Base-by-base conservation (phyloP, 176 grass and related monocot species). In the Puya raimondii region DNA sequence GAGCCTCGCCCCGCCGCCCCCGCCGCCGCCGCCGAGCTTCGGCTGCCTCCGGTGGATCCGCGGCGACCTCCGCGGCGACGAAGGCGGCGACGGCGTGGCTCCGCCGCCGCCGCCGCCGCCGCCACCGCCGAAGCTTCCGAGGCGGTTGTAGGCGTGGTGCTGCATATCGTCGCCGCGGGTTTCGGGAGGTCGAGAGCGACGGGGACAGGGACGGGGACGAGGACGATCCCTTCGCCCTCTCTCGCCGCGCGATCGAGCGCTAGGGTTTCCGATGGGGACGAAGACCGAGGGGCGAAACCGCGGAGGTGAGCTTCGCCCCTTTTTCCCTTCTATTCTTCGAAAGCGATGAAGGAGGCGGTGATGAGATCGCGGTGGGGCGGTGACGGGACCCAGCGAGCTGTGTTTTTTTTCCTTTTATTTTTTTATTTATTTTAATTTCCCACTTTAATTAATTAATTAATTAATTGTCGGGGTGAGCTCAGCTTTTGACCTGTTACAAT, bases 11-110 rank as follows among this genome's bases (percentile, higher is more conserved):
- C 3, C 26, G 50, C 63, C 16, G 11, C 47, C 56, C 9, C 63
- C 70, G 29, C 63, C 52, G 21, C 69, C 29, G 8, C 13, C 16
- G 11, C 48, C 56, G 5, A 53, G 66, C 81, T 85, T 92, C 64
- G 63, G 69, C 3, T 78, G 20, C 65, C 63, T 83, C 74, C 94
- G 71, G 12, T 80, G 65, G 18, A 76, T 33, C 73, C 76, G 71
- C 63, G 86, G 89, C 79, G 77, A 83, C 70, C 94, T 73, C 49
- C 81, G 71, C 74, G 89, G 87, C 13, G 91, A 90, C 2, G 84
- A 61, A 26, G 94, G 94, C 18, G 89, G 89, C 47, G 94, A 88
- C 51, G 89, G 82, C 52, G 50, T 80, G 4, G 70, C 64, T 14
- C 29, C 23, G 2, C 64, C 69, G 57, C 64, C 76, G 20, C 61